Base-by-base conservation (phyloP, 257 asterid genomes). In the Capsicum chinense region DNA sequence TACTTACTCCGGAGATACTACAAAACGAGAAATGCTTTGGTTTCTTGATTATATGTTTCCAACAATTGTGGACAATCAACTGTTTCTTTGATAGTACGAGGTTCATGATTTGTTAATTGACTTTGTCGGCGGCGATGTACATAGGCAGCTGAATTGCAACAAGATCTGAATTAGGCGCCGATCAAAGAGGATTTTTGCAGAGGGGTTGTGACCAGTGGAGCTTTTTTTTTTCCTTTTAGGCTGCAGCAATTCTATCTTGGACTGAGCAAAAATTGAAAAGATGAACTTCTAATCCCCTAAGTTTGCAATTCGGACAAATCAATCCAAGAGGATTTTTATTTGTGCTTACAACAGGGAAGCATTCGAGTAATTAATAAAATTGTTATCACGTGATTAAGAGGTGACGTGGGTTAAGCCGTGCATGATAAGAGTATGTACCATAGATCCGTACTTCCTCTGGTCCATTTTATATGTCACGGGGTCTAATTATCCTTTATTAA, bases 1-100 rank as follows among this genome's bases (percentile, higher is more conserved):
- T 95, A 14, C 47, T 90, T 9, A 78, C 91, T 56, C 76, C 84
- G 5, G 91, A 54, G 84, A 79, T 84, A 67, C 84, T 16, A 71
- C 33, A 56, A 79, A 16, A 79, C 26, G 35, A 56, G 15, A 33
- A 3, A 37, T 37, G 47, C 12, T 15, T 64, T 82, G 54, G 9
- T 82, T 44, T 67, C 62, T 52, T 83, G 85, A 50, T 83, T 67
- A 14, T 42, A 16, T 16, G 35, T 42, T 19, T 12, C 15, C 10
- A 37, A 44, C 37, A 42, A 71, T 71, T 44, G 39, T 44, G 17
- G 9, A 42, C 9, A 39, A 5, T 16, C 56, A 76, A 50, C 9
- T 13, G 10, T 33, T 7, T 54, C n/a, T n/a, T 54, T 59, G 26
- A 67, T 12, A 15, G 9, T 19, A 82, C 14, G 12, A 35, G 84